A percentile compares a stretch with the other conserved stretches of the same genome.
These are phyloP conservation scores for Carex cristatella DNA, from an alignment of 176 grass and related monocot genomes.

Conservation along the genomic window DNA sequence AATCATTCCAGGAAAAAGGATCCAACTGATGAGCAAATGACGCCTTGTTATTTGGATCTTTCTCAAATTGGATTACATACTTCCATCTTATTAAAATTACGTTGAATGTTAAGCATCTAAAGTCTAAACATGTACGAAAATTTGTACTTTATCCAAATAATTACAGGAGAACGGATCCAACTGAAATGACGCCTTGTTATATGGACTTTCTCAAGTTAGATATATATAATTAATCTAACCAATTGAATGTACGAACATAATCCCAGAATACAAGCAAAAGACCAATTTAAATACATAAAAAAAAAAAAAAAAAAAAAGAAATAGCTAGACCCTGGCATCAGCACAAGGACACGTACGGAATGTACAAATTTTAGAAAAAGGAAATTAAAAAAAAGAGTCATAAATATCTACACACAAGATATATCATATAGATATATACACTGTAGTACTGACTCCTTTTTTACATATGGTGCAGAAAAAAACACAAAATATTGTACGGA, in stretches of 20 bases:
- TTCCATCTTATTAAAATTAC: too few relatives aligned
- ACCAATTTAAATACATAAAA: not conserved
- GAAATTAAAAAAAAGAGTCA: not conserved
- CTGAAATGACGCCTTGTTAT: too few relatives aligned
- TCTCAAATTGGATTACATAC: too few relatives aligned
- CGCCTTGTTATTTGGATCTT: too few relatives aligned
- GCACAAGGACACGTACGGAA: not conserved
- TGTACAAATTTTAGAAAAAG: not conserved
- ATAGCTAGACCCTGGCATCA: not conserved
- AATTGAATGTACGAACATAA: not conserved
- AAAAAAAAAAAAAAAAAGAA: not conserved
- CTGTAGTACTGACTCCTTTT: not conserved
- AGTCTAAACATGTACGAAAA: too few relatives aligned
- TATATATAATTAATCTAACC: not conserved
- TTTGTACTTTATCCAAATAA: too few relatives aligned
- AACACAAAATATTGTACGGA: slow-evolving; percentile 5
- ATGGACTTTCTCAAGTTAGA: not conserved
- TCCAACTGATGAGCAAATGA: too few relatives aligned
- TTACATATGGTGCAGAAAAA: slow-evolving; percentile 8
- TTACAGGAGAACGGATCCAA: too few relatives aligned
- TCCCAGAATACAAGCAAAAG: not conserved
- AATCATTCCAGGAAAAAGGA: not conserved
- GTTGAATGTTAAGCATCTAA: too few relatives aligned
- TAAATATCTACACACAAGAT: not conserved
- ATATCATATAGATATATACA: not conserved